A percentile compares a stretch with the other conserved stretches of the same genome.
phyloP scores from a whole-genome alignment of 306 rosid species.

The Mucuna pruriens region DNA sequence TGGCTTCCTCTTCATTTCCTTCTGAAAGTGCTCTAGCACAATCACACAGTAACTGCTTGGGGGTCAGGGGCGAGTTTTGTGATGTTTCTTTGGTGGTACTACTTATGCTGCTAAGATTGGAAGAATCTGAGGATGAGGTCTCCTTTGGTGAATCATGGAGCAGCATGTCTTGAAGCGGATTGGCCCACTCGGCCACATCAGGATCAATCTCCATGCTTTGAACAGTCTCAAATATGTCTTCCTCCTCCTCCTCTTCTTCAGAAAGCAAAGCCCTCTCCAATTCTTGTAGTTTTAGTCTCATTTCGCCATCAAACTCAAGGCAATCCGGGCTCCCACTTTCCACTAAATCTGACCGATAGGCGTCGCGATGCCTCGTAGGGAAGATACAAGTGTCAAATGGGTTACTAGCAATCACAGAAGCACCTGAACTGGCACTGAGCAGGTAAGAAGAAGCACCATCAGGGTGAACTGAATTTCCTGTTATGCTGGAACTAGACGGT shows the following conservation, averaged over 20 bases:
- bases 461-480: conserved; percentile 59
- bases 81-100: conserved; percentile 67
- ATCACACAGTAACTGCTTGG: conserved; percentile 72
- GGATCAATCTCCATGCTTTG: conserved; percentile 84
- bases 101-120: conserved; percentile 66
- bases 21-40: conserved; percentile 82
- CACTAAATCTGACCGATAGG: conserved; percentile 56
- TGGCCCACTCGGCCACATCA: conserved; percentile 58
- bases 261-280: conserved; percentile 84
- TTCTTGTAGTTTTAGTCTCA: conserved; percentile 84
- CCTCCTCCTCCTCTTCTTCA: conserved; percentile 66
- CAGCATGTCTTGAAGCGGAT: conserved; percentile 50
- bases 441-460: conserved; percentile 50
- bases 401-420: conserved; percentile 45
- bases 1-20: conserved; percentile 64
- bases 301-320: conserved; percentile 63
- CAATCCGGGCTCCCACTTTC: conserved; percentile 63
- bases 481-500: conserved; percentile 63
- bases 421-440: conserved; percentile 48
- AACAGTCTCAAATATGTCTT: conserved; percentile 48
- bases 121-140: conserved; percentile 71
- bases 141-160: conserved; percentile 83
- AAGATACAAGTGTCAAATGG: conserved; percentile 48
- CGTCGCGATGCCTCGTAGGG: conserved; percentile 46
- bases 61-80: conserved; percentile 53